Evolutionary conservation across 2,329 filamentous ascomycete genomes (phyloP), one percentile per base, ranked within the genome.

Genomic region (Helotiales sp.): DNA sequence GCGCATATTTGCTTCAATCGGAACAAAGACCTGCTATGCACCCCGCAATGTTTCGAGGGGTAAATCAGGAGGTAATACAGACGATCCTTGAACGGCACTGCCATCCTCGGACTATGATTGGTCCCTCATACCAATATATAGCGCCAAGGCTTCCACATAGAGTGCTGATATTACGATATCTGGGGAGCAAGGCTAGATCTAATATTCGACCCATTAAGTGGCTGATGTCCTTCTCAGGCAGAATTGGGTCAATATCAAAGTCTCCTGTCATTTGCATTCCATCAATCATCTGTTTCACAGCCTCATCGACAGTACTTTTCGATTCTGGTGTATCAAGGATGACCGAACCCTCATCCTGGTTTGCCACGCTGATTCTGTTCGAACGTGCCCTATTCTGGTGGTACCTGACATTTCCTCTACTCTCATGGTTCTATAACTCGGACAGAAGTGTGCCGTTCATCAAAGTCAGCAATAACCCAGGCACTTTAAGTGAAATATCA

Each of bases 41-140:
- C 60, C 60, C 60, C 60, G 57, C 60, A 59, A 58, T 58, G 12
- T 29, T 44, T 54, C 47, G 27, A 48, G 50, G 57, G 54, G 27
- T 59, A 60, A 60, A 57, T 51, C 30, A 34, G 25, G 47, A 62
- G 59, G 54, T 47, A 55, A 55, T 58, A 54, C 46, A 55, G 33
- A 34, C 27, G 15, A 49, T 49, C 55, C 40, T 48, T 6, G 57
- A 42, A 30, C 57, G 60, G 60, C 54, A 60, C 60, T 60, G 55
- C 54, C 13, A 36, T 19, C 19, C 22, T 8, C 33, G 22, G n/a
- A 12, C 10, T 13, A 33, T 52, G 27, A 59, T 61, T 59, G 53
- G 61, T 50, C 42, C 19, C 19, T 13, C 30, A 19, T 8, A 31
- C 47, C 25, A 33, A 57, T 33, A 55, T 50, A 48, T 55, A 57